phyloP scores from a whole-genome alignment of 2,329 filamentous ascomycete species.

The Penicillium sp. region DNA sequence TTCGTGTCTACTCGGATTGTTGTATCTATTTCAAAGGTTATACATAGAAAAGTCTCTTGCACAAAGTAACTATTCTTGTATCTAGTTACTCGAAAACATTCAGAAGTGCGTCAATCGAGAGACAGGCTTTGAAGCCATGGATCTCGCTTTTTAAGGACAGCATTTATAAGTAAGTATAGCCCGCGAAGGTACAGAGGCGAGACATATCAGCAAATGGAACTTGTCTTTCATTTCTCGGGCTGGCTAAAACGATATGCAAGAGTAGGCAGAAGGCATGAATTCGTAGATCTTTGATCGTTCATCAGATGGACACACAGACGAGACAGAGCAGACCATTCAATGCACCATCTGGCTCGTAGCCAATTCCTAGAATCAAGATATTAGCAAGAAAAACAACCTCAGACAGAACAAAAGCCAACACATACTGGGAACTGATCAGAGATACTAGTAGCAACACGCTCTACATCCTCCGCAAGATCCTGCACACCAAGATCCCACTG shows the following conservation, averaged over 20 bases:
- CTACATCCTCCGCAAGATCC: conserved; percentile 82
- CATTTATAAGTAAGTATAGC: background rate
- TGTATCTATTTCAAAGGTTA: background rate
- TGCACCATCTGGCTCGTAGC: conserved; percentile 38
- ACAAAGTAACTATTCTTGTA: too few relatives aligned
- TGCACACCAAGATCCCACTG: conserved; percentile 90
- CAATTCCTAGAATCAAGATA: conserved; percentile 29
- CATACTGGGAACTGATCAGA: conserved; percentile 76
- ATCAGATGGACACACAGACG: conserved; percentile 8
- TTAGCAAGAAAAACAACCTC: conserved; percentile 4
- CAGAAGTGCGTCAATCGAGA: background rate
- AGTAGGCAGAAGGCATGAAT: conserved; percentile 17
- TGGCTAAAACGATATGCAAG: conserved; percentile 6
- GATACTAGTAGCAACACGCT: conserved; percentile 77
- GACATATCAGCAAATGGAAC: background rate
- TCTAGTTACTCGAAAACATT: background rate
- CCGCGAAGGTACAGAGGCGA: background rate
- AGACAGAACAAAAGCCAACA: conserved; percentile 9
- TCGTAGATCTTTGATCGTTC: conserved; percentile 24
- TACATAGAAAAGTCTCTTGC: too few relatives aligned
- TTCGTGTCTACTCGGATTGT: background rate
- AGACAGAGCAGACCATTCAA: conserved; percentile 16
- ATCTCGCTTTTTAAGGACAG: background rate
- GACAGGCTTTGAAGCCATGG: background rate
- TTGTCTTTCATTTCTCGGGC: background rate